A percentile compares a stretch with the other conserved stretches of the same genome.
Conservation (phyloP, 169 alveolate genomes). For the Plasmodium inui region DNA sequence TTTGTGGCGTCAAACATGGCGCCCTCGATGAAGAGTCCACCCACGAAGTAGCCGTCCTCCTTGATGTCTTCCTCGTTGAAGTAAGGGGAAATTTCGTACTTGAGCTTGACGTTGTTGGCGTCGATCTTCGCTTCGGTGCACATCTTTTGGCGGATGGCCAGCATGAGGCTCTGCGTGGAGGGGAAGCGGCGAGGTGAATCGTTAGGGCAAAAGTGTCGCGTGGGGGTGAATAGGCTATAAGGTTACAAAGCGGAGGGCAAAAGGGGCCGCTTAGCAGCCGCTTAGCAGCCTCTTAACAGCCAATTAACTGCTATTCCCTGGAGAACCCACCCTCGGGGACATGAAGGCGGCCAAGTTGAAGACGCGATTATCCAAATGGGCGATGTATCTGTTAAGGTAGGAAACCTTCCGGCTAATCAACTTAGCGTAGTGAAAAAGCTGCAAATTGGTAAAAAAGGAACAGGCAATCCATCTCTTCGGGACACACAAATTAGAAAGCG, state of each 20-base stretch:
- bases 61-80: slow-evolving; percentile 52
- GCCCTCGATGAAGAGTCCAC: slow-evolving; percentile 63
- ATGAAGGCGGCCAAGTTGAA: slow-evolving; percentile 58
- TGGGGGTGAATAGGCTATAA: neutral
- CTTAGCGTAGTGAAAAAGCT: slow-evolving; percentile 49
- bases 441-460: slow-evolving; percentile 50
- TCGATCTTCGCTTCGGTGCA: slow-evolving; percentile 42
- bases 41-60: slow-evolving; percentile 56
- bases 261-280: neutral
- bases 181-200: neutral
- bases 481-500: slow-evolving; percentile 32
- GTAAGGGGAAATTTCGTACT: slow-evolving; percentile 38
- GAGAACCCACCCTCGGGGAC: slow-evolving; percentile 62
- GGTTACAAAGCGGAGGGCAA: neutral
- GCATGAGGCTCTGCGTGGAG: slow-evolving; percentile 26
- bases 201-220: neutral
- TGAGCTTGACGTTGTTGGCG: slow-evolving; percentile 46
- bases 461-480: slow-evolving; percentile 58
- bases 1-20: slow-evolving; percentile 56
- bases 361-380: neutral
- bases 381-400: slow-evolving; percentile 25
- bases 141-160: slow-evolving; percentile 54
- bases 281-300: neutral
- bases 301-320: no score
- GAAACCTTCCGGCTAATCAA: slow-evolving; percentile 32